A percentile compares a stretch with the other conserved stretches of the same genome.
Conservation (phyloP, 2,329 filamentous ascomycete species). For the Colletotrichum sojae region DNA sequence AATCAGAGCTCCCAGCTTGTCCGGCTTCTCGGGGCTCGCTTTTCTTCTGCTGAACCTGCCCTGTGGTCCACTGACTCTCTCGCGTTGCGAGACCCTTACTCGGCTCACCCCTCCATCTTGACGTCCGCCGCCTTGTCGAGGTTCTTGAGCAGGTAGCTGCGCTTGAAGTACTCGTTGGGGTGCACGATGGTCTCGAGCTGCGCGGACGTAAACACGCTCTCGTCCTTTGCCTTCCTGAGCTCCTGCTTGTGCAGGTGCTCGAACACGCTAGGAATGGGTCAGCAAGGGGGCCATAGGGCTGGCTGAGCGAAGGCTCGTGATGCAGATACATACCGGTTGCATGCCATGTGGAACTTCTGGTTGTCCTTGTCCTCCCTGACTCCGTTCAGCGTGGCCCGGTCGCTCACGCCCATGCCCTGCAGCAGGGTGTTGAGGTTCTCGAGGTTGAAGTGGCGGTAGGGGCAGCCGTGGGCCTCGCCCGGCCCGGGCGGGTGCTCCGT, state of each 20-base stretch:
- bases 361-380: conserved; percentile 92
- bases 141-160: conserved; percentile 91
- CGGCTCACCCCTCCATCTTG: conserved; percentile 68
- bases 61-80: background rate
- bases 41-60: background rate
- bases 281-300: conserved; percentile 26
- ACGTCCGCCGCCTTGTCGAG: conserved; percentile 70
- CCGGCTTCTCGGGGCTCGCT: too few species aligned
- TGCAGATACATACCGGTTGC: conserved; percentile 78
- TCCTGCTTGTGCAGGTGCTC: conserved; percentile 87
- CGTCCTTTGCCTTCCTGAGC: conserved; percentile 82
- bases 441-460: conserved; percentile 90
- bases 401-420: conserved; percentile 83
- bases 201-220: conserved; percentile 77
- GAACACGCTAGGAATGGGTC: conserved; percentile 75
- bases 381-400: conserved; percentile 81
- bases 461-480: conserved; percentile 95
- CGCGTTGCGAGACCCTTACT: background rate
- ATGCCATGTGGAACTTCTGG: conserved; percentile 93
- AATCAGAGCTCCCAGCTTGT: background rate
- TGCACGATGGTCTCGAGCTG: conserved; percentile 97
- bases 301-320: background rate
- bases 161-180: conserved; percentile 98
- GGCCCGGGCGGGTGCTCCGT: conserved; percentile 89
- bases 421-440: conserved; percentile 88